These are phyloP conservation scores for Ascochyta rabiei DNA, from an alignment of 2,329 filamentous ascomycete genomes.

Conservation along the genomic window DNA sequence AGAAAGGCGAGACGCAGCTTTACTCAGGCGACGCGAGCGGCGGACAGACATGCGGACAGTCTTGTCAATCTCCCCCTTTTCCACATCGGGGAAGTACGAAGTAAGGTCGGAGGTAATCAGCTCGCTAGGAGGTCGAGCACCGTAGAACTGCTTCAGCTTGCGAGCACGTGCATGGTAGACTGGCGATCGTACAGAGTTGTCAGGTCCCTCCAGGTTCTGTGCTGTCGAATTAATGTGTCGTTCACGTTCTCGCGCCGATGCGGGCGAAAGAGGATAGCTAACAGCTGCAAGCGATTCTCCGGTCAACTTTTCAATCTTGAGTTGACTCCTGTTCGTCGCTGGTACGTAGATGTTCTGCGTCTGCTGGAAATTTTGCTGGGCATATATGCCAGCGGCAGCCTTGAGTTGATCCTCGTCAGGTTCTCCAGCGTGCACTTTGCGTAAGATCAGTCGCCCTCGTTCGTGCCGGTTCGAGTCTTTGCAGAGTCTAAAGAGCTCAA, in stretches of 20 bases:
- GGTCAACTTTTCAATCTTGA: conserved; percentile 87
- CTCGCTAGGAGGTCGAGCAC: conserved; percentile 91
- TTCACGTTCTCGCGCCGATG: conserved; percentile 69
- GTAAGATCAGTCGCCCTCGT: conserved; percentile 85
- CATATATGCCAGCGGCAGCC: conserved; percentile 84
- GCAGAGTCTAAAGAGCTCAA: conserved; percentile 88
- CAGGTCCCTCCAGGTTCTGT: conserved; percentile 56
- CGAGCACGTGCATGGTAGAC: conserved; percentile 52
- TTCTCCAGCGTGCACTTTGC: conserved; percentile 90
- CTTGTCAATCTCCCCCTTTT: conserved; percentile 91
- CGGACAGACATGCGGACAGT: conserved; percentile 92
- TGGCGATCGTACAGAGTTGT: conserved; percentile 37
- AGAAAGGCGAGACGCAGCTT: conserved; percentile 89
- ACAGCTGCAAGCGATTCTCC: conserved; percentile 87
- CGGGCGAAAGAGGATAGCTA: conserved; percentile 85
- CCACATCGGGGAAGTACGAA: conserved; percentile 96
- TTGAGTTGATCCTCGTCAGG: conserved; percentile 86
- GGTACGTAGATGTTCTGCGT: conserved; percentile 65
- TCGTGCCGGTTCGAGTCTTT: conserved; percentile 85
- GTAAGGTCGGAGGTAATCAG: conserved; percentile 95
- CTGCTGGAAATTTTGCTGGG: conserved; percentile 79
- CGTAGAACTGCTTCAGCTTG: conserved; percentile 81
- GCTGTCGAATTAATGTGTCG: conserved; percentile 63
- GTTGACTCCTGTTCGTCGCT: conserved; percentile 76
- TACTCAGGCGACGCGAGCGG: conserved; percentile 87